Percentiles rank a stretch among this genome's conserved stretches.
Conservation (phyloP, 768 basidiomycete species). For the Termitomyces sp. region DNA sequence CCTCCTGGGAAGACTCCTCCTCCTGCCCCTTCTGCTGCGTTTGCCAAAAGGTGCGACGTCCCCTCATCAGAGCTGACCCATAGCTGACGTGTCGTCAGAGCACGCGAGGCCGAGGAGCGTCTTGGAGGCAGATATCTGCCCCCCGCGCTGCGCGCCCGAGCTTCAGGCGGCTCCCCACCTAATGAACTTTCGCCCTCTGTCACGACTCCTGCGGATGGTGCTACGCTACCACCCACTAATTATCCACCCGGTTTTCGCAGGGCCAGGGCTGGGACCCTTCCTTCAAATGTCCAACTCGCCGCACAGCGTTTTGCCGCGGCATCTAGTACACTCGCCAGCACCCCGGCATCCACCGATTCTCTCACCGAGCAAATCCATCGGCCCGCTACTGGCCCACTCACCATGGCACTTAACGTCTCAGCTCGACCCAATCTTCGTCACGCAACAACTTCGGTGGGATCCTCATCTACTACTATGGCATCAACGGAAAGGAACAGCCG, state of each 20-base stretch:
- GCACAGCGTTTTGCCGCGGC: conserved; percentile 77
- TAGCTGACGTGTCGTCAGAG: conserved; percentile 38
- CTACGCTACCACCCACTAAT: conserved; percentile 62
- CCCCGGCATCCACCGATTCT: conserved; percentile 36
- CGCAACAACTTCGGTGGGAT: conserved; percentile 65
- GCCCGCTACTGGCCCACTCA: conserved; percentile 40
- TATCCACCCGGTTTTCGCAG: conserved; percentile 86
- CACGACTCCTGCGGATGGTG: conserved; percentile 52
- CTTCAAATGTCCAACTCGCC: conserved; percentile 89
- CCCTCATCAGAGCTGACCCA: conserved; percentile 4
- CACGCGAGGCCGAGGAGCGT: conserved; percentile 78
- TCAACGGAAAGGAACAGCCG: conserved; percentile 71
- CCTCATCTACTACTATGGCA: conserved; percentile 46
- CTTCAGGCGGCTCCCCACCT: conserved; percentile 67
- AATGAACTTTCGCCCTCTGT: conserved; percentile 58
- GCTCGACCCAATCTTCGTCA: conserved; percentile 69
- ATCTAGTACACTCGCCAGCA: conserved; percentile 48
- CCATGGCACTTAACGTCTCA: conserved; percentile 36
- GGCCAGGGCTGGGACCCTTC: conserved; percentile 96
- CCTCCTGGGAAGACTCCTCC: conserved; percentile 85
- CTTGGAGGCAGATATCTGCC: conserved; percentile 68
- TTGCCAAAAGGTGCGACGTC: conserved; percentile 68
- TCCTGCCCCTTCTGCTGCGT: conserved; percentile 86
- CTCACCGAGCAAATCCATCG: conserved; percentile 45
- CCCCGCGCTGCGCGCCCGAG: conserved; percentile 71